Conservation (phyloP, 441 rosid species). For the Pelargonium myrrhifolium region DNA sequence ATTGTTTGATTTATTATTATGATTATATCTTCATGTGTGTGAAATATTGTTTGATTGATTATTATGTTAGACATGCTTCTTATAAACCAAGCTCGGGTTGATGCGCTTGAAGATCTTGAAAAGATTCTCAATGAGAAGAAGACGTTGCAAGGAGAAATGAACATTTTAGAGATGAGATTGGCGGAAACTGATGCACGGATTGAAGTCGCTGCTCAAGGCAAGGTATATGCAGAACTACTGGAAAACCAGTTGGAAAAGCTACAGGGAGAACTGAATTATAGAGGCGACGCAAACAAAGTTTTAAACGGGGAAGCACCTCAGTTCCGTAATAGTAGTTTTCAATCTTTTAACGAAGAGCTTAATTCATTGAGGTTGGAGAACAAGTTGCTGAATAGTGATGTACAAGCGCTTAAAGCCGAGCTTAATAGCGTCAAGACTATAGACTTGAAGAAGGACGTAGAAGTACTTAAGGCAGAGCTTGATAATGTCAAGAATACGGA, state of each 20-base stretch:
- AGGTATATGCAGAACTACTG: constrained; percentile 54
- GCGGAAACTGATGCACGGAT: constrained; percentile 82
- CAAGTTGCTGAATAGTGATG: constrained; percentile 50
- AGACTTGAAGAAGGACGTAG: not conserved
- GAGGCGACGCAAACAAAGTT: constrained; percentile 25
- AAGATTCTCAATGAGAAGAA: constrained; percentile 67
- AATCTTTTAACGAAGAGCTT: constrained; percentile 54
- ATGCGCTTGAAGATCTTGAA: constrained; percentile 67
- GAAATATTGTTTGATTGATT: constrained; percentile 14
- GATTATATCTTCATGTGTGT: not conserved
- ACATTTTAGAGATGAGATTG: constrained; percentile 54
- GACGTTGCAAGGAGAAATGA: constrained; percentile 66
- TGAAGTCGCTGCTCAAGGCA: constrained; percentile 65
- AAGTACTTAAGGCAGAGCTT: not conserved
- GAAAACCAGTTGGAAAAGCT: constrained; percentile 71
- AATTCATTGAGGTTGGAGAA: constrained; percentile 58
- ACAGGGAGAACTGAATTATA: constrained; percentile 40
- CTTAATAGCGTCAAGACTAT: constrained; percentile 22
- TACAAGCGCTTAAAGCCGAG: constrained; percentile 50
- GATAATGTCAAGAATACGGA: constrained; percentile 42
- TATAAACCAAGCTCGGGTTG: constrained; percentile 76
- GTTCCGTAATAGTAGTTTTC: constrained; percentile 29
- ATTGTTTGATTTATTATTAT: constrained; percentile 10
- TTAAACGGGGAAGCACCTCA: constrained; percentile 24
- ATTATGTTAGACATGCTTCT: constrained; percentile 54